Evolutionary conservation across 257 asterid genomes (phyloP), one percentile per base, ranked within the genome.

Genomic region (Plantago elongata): DNA sequence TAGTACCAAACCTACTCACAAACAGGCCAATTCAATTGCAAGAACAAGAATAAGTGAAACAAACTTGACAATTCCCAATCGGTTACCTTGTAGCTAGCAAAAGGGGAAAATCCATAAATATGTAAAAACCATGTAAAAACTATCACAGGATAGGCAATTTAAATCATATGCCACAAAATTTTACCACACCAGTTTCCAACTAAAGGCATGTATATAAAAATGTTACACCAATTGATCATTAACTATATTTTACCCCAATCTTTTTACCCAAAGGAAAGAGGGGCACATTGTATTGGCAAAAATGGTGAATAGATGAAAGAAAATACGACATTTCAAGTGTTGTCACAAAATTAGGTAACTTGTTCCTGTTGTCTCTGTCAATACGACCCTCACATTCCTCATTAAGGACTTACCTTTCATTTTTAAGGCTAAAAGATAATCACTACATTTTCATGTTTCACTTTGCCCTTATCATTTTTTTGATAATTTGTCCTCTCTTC

Each of bases 281-380:
- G 64, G 64, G 64, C 43, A 50, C 61, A 67, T 65, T 17, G 52
- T 64, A 70, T 68, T 65, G 74, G 68, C 51, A 68, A 58, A 74
- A 75, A 65, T 58, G 63, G 67, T 42, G 66, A 44, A 49, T 62
- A 54, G 29, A 55, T 60, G 59, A 42, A 54, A 45, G 22, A 54
- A 68, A 18, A 57, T 17, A 72, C 55, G 77, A 78, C 81, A 84
- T 80, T 80, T 86, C 70, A 75, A 51, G 22, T 30, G 5, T 66
- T 80, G 77, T 78, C 95, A 78, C 85, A 13, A 65, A 73, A 37
- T 77, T 11, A 63, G 84, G 16, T 55, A 64, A 51, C 37, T 17
- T 61, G 57, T 45, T 62, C 44, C 75, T 40, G 54, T 38, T 59
- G 75, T 77, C 69, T 78, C 65, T 72, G 61, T 66, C 48, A 30